Percentiles rank a stretch among this genome's conserved stretches.
Evolutionary conservation across 1,284 basidiomycete genomes (phyloP).

Genomic region (Rhodotorula sp.): DNA sequence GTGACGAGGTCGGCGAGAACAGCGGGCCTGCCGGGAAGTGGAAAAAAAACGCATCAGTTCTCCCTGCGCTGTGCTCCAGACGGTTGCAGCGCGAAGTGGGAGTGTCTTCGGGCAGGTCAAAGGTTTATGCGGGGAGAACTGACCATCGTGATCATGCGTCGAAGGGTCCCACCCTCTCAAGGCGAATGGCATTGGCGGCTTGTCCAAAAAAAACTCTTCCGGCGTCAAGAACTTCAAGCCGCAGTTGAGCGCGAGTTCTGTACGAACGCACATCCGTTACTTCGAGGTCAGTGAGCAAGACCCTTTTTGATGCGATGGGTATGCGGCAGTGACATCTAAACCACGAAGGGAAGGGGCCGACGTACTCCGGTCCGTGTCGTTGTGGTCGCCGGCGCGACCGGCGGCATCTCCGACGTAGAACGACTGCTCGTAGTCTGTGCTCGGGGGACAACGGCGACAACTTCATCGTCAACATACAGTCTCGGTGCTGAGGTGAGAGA

Average conservation of each 20-base stretch:
- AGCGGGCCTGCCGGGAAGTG: constrained; percentile 62
- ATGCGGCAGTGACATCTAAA: neutral
- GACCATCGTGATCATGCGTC: constrained; percentile 25
- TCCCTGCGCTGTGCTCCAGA: too few species aligned
- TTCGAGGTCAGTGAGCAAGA: neutral
- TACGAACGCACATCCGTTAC: too few species aligned
- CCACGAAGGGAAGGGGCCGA: neutral
- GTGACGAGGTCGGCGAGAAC: constrained; percentile 62
- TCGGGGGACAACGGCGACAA: too few species aligned
- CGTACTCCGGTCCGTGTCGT: constrained; percentile 30
- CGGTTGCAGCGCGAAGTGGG: neutral
- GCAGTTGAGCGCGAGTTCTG: constrained; percentile 72
- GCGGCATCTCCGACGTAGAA: constrained; percentile 91
- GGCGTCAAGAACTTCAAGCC: constrained; percentile 67
- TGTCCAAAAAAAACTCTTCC: constrained; percentile 72
- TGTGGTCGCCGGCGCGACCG: constrained; percentile 57
- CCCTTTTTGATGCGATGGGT: too few species aligned
- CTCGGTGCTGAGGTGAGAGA: too few species aligned
- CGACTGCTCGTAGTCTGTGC: constrained; percentile 62
- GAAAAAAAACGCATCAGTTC: too few species aligned
- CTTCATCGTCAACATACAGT: neutral
- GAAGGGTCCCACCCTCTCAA: constrained; percentile 23
- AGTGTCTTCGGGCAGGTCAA: constrained; percentile 33
- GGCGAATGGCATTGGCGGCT: neutral
- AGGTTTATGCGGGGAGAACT: neutral